Evolutionary conservation across 2,329 filamentous ascomycete genomes (phyloP).

Genomic region (Pleurostoma richardsiae): DNA sequence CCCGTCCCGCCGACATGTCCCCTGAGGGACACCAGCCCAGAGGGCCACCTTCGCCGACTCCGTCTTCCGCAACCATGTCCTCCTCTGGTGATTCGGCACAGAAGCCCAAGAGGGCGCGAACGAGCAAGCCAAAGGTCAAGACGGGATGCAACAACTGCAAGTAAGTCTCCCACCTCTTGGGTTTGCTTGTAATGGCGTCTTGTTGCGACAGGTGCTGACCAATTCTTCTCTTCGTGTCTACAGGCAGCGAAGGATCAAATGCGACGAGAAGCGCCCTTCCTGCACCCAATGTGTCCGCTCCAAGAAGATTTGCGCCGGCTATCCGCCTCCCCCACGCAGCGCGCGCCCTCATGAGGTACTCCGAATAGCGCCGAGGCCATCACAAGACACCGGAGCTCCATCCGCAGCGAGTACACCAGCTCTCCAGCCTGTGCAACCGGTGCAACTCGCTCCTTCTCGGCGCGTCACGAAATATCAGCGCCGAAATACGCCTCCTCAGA

Average conservation of each 20-base stretch:
- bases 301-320: constrained; percentile 55
- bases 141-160: constrained; percentile 66
- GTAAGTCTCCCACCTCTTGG: constrained; percentile 35
- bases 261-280: constrained; percentile 57
- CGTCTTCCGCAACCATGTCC: constrained; percentile 4
- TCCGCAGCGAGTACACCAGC: constrained; percentile 10
- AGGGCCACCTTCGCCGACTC: constrained; percentile 2
- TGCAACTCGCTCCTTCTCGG: constrained; percentile 9
- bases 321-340: constrained; percentile 50
- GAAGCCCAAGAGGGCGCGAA: constrained; percentile 39
- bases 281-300: constrained; percentile 57
- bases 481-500: constrained; percentile 27
- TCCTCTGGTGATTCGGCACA: constrained; percentile 10
- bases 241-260: constrained; percentile 60
- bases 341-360: constrained; percentile 40
- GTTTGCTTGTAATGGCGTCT: constrained; percentile 7
- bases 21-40: background rate
- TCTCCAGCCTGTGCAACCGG: constrained; percentile 13
- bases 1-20: too few species aligned
- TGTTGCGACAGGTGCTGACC: constrained; percentile 4
- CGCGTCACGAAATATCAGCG: constrained; percentile 19
- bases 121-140: constrained; percentile 58
- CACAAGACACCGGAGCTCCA: constrained; percentile 10
- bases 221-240: constrained; percentile 9
- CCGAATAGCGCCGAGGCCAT: constrained; percentile 42